Evolutionary conservation across 2,329 filamentous ascomycete genomes (phyloP), one percentile per base, ranked within the genome.

Genomic region (Colletotrichum destructivum): DNA sequence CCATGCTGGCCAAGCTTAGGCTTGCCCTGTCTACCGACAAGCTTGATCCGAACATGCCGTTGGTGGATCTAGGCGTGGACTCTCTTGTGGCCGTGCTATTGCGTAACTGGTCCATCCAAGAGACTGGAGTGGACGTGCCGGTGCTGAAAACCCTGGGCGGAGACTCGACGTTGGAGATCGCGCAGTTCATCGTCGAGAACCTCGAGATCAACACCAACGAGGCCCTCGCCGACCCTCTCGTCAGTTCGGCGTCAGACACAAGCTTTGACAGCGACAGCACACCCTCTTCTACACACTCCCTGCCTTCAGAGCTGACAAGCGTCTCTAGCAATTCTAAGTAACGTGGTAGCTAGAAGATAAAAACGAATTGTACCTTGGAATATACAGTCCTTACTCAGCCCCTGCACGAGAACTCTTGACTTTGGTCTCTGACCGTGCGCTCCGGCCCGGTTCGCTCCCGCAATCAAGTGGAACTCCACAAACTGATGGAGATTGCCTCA

Each of bases 21-120:
- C 55, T 57, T 40, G 55, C 55, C 16, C 13, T 57, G 12, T 57
- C 55, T 5, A 57, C 31, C 31, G 31, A 57, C 15, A 57, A 44
- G 31, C 55, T 57, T 31, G 55, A 57, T 15, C 35, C 35, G 4
- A 57, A 26, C 31, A 57, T 40, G 55, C 55, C 55, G 12, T 57
- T 57, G 31, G 55, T 57, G 18, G 44, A 76, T 15, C 72, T 75
- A 26, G 78, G 78, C 56, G 67, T 77, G 18, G 76, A 79, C 66
- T 76, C 76, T 15, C 71, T 80, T 9, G 72, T 77, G 0, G 77
- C 76, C 6, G 71, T 77, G 21, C 76, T 76, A 80, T 82, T 83
- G 7, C 82, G 85, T 2, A 78, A 82, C 11, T 88, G 86, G 86
- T 86, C 87, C 69, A 61, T 82, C 42, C 85, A 84, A 68, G 78